A percentile compares a stretch with the other conserved stretches of the same genome.
phyloP scores from a whole-genome alignment of 805 yeast species.

The Candida adriatica region DNA sequence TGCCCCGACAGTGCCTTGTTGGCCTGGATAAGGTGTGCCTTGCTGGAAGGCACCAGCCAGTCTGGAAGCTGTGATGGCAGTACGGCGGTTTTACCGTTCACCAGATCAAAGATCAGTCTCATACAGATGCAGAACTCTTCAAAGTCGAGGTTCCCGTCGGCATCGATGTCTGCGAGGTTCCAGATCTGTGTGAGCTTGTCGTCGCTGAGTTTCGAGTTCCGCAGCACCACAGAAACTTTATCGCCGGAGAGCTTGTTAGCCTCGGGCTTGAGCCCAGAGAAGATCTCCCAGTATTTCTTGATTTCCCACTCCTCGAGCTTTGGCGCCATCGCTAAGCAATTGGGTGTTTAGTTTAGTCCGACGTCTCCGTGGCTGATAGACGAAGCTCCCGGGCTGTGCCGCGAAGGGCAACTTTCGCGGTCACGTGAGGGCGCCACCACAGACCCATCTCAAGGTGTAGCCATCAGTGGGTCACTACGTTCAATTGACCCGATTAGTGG shows the following conservation, averaged over 20 bases:
- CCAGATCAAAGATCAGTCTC: constrained; percentile 88
- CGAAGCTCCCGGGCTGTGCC: too few relatives aligned
- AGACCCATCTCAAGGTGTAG: too few relatives aligned
- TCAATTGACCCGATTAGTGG: too few relatives aligned
- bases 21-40: constrained; percentile 80
- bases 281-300: constrained; percentile 96
- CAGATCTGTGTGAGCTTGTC: constrained; percentile 77
- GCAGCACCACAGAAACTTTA: constrained; percentile 76
- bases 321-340: constrained; percentile 31
- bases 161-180: constrained; percentile 90
- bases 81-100: constrained; percentile 57
- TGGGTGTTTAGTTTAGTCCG: neutral
- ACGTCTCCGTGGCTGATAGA: too few relatives aligned
- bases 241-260: constrained; percentile 78
- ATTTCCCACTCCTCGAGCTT: constrained; percentile 92
- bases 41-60: constrained; percentile 90
- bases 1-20: constrained; percentile 45
- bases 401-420: too few relatives aligned
- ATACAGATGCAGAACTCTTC: constrained; percentile 98
- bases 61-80: constrained; percentile 75
- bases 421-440: too few relatives aligned
- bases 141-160: constrained; percentile 86
- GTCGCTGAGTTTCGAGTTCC: constrained; percentile 79
- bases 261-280: constrained; percentile 80
- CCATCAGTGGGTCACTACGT: too few relatives aligned